Conservation (phyloP, 1,284 basidiomycete species). For the Tylopilus sp. region DNA sequence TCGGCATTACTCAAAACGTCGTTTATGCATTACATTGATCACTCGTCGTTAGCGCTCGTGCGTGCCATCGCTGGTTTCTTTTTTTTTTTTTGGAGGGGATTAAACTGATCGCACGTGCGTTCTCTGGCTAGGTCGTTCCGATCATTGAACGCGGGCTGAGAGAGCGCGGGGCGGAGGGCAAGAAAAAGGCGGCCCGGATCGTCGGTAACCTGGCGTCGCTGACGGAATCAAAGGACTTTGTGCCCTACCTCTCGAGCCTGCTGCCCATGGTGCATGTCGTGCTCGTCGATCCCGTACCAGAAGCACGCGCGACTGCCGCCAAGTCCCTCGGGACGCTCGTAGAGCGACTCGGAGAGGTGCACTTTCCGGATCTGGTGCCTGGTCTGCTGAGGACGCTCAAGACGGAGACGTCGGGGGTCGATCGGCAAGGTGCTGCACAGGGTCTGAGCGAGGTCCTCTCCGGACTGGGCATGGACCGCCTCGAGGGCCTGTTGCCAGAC, state of each 20-base stretch:
- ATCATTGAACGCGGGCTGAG: slow-evolving; percentile 93
- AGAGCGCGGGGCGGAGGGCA: slow-evolving; percentile 90
- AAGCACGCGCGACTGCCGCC: slow-evolving; percentile 95
- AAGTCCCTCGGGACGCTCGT: slow-evolving; percentile 97
- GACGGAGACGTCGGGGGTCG: slow-evolving; percentile 92
- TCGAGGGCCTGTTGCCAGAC: slow-evolving; percentile 93
- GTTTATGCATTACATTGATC: slow-evolving; percentile 98
- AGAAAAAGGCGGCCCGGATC: slow-evolving; percentile 95
- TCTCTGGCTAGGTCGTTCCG: slow-evolving; percentile 71
- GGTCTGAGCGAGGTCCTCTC: slow-evolving; percentile 95
- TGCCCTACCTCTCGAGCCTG: slow-evolving; percentile 88
- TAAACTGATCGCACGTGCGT: background rate
- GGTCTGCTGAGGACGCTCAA: slow-evolving; percentile 88
- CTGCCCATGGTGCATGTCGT: slow-evolving; percentile 92
- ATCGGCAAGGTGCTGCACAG: slow-evolving; percentile 96
- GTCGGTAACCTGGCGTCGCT: slow-evolving; percentile 94
- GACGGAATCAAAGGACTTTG: slow-evolving; percentile 94
- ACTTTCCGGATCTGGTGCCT: slow-evolving; percentile 95
- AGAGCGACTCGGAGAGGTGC: slow-evolving; percentile 90
- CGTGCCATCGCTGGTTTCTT: slow-evolving; percentile 25
- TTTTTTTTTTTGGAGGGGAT: too few species aligned
- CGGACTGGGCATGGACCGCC: slow-evolving; percentile 93
- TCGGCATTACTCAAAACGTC: slow-evolving; percentile 86
- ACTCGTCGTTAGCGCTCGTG: slow-evolving; percentile 94
- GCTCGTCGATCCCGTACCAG: slow-evolving; percentile 92